Conservation (phyloP, 495 filamentous ascomycete genomes). For the Annulohypoxylon stygium region DNA sequence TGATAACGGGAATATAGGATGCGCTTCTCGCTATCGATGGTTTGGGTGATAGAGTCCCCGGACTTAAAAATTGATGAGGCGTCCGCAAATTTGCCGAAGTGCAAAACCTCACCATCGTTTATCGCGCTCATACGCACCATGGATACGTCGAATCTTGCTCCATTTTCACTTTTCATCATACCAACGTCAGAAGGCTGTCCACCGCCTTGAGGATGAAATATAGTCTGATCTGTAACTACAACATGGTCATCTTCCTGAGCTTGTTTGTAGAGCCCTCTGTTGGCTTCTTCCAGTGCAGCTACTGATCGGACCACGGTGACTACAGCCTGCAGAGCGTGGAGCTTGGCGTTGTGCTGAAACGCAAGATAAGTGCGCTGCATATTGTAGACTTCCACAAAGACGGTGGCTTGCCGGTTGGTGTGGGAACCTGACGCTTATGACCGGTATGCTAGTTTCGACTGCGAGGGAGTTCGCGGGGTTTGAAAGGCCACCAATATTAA, state of each 20-base stretch:
- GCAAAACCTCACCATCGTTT: conserved; percentile 65
- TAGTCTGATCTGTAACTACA: conserved; percentile 70
- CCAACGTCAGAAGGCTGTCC: conserved; percentile 74
- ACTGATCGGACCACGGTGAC: conserved; percentile 62
- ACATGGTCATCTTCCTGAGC: conserved; percentile 60
- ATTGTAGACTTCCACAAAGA: conserved; percentile 10
- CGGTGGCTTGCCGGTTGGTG: neutral
- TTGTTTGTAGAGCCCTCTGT: conserved; percentile 65
- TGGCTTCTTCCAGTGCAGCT: conserved; percentile 58
- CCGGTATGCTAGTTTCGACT: neutral
- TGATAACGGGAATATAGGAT: conserved; percentile 70
- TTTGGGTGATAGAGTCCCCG: conserved; percentile 61
- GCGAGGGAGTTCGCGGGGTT: neutral
- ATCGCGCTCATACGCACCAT: conserved; percentile 63
- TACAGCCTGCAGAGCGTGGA: conserved; percentile 59
- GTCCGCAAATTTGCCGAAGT: conserved; percentile 66
- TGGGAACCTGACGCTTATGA: neutral
- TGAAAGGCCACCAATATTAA: conserved; percentile 12
- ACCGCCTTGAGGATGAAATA: conserved; percentile 76
- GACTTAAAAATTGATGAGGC: conserved; percentile 45
- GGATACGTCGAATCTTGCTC: conserved; percentile 60
- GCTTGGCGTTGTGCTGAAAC: conserved; percentile 68
- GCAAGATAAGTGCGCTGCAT: conserved; percentile 63
- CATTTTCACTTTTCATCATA: conserved; percentile 55
- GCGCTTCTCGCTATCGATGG: conserved; percentile 67